Percentiles rank a stretch among this genome's conserved stretches.
phyloP scores from a whole-genome alignment of 305 asterid genomes.

The Fraxinus xanthoxyloides region DNA sequence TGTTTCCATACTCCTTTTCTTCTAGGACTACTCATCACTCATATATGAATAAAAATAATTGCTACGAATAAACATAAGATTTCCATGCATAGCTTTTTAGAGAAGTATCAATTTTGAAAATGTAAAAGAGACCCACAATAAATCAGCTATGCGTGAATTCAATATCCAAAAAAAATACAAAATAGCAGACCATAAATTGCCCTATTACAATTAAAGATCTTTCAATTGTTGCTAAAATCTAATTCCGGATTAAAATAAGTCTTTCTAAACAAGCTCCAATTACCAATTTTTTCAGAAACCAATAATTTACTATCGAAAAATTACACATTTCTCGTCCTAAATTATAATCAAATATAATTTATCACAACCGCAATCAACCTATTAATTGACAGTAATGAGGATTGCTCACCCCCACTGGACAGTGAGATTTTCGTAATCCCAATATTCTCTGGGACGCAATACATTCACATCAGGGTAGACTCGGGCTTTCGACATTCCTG shows the following conservation, averaged over 20 bases:
- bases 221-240: background rate
- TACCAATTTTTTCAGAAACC: background rate
- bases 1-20: background rate
- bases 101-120: background rate
- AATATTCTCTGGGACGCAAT: conserved; percentile 76
- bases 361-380: background rate
- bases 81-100: background rate
- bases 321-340: background rate
- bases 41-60: background rate
- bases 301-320: background rate
- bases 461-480: conserved; percentile 80
- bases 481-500: conserved; percentile 72
- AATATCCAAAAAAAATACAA: background rate
- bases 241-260: background rate
- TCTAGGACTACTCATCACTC: background rate
- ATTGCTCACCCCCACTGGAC: conserved; percentile 80
- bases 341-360: background rate
- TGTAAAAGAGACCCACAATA: background rate
- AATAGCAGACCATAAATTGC: background rate
- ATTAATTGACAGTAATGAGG: background rate
- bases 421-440: conserved; percentile 86
- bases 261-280: background rate
- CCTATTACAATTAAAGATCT: background rate
- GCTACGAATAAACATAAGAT: background rate
- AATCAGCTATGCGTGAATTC: background rate